Base-by-base conservation (phyloP, 108 stramenopile species). In the Heterococcus sp. region DNA sequence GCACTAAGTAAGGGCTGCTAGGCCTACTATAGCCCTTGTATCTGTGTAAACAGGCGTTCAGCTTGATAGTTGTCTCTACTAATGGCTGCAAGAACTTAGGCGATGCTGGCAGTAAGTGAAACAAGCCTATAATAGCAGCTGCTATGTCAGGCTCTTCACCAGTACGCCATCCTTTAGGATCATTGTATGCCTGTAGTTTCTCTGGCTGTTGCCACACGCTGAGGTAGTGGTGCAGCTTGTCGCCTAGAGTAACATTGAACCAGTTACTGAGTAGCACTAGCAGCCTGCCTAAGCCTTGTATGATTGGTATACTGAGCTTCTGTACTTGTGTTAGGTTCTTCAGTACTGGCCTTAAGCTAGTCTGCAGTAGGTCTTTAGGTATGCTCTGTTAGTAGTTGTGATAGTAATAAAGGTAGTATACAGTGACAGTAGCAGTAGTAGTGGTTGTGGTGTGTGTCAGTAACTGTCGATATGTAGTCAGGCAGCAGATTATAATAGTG, bases 71-170 rank as follows among this genome's bases (percentile, higher is more conserved):
- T 32, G 67, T 32, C 38, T 84, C 65, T 33, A 76, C 75, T 37
- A 84, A 72, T 28, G 40, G 83, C 32, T 66, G 71, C 14, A 84
- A 65, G 69, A 84, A 84, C 75, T 76, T 74, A 4, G 75, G 69
- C 32, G 70, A 39, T 65, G 35, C 69, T 8, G 83, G 75, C 29
- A 84, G 75, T 28, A 84, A 75, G 63, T 76, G 74, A 46, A 84
- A 84, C 31, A 84, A 71, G 14, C 75, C 75, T 65, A 84, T 35
- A 27, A 84, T 76, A 27, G 83, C 75, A 14, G 83, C 83, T 8
- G 83, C 83, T 11, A 84, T 71, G 8, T 76, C 83, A 1, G 83
- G 83, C 35, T 84, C 83, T 75, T 68, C 67, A 1, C 83, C 80
- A 27, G 80, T 35, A 29, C 65, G 72, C 80, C 80, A 81, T 2